Evolutionary conservation across 495 filamentous ascomycete species (phyloP), one percentile per base, ranked within the genome.

Genomic region (Peziza echinospora): DNA sequence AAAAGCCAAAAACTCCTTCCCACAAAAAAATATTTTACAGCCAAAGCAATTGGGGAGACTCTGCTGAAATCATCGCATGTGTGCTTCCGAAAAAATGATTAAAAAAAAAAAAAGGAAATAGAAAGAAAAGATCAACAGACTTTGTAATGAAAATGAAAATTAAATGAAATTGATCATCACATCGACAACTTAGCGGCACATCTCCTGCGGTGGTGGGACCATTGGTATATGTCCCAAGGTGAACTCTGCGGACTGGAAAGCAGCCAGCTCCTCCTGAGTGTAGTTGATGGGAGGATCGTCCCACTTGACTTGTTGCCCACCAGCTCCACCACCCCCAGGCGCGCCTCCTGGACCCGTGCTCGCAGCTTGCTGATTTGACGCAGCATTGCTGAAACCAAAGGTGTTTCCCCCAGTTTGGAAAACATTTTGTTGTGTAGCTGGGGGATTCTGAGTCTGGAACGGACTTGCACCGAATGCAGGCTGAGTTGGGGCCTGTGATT

Each of bases 201-300:
- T 53, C 30, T 60, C 53, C 43, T 46, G 48, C 17, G 56, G 56
- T 13, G 57, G 57, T 17, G 57, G 47, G 9, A 60, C 57, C 9
- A 51, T 45, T 11, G 57, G 57, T 19, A 60, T 51, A 46, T 41
- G 43, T 9, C 57, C 57, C 21, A 59, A 26, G 23, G 13, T 40
- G 44, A 60, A 60, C 16, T 2, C 25, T 4, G 48, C 19, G n/a
- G 56, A 50, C 23, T 41, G 24, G 34, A 60, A 60, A 4, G 46
- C 53, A 26, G 47, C 45, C 13, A 34, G 43, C 28, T 60, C 57
- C 21, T 40, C 30, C 23, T 46, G 39, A 5, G 51, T 53, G 30
- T 56, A 60, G 21, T 54, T 30, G 21, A 46, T 42, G 11, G 57
- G 57, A n/a, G 57, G 57, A 42, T 60, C 57, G 50, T 60, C 57